Percentiles rank a stretch among this genome's conserved stretches.
Evolutionary conservation across 805 yeast genomes (phyloP).

Genomic region (Kazachstania martiniae): DNA sequence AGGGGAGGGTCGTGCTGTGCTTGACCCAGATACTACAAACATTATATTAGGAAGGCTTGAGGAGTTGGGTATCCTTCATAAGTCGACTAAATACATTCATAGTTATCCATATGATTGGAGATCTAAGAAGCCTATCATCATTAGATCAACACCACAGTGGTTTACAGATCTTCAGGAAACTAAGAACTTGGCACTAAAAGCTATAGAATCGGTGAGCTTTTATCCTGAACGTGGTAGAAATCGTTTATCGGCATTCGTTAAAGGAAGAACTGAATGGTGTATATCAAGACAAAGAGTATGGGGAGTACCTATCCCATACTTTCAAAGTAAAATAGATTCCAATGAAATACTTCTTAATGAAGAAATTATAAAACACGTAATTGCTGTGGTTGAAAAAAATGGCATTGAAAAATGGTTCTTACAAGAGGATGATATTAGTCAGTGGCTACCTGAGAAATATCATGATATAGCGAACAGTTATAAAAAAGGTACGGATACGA

Average conservation of each 20-base stretch:
- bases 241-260: constrained; percentile 62
- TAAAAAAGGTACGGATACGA: constrained; percentile 72
- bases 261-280: constrained; percentile 89
- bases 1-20: constrained; percentile 42
- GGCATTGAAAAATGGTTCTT: constrained; percentile 83
- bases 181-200: constrained; percentile 48
- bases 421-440: constrained; percentile 25
- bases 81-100: constrained; percentile 50
- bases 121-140: constrained; percentile 87
- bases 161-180: constrained; percentile 76
- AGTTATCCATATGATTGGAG: constrained; percentile 98
- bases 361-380: constrained; percentile 46
- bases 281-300: constrained; percentile 91
- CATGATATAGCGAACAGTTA: constrained; percentile 34
- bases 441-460: constrained; percentile 61
- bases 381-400: constrained; percentile 37
- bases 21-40: constrained; percentile 43
- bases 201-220: constrained; percentile 56
- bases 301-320: constrained; percentile 97
- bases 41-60: constrained; percentile 35
- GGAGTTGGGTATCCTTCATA: constrained; percentile 34
- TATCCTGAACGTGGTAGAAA: constrained; percentile 63
- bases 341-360: constrained; percentile 55
- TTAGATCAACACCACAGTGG: constrained; percentile 95
- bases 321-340: constrained; percentile 44